A percentile compares a stretch with the other conserved stretches of the same genome.
phyloP scores from a whole-genome alignment of 2,329 filamentous ascomycete genomes.

The Teratosphaeria nubilosa region DNA sequence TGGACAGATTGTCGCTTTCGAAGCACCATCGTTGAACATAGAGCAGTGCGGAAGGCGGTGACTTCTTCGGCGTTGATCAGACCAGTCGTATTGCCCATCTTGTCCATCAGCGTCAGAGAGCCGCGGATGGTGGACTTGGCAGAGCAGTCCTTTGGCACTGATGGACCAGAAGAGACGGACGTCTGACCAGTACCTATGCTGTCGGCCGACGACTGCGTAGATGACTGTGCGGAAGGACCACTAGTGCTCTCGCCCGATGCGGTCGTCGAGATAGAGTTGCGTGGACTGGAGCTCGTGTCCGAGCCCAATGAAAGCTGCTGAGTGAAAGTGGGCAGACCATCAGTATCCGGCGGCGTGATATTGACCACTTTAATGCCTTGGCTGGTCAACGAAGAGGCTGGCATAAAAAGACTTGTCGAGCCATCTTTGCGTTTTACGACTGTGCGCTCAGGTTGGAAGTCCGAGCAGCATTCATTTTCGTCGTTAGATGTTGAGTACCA shows the following conservation, averaged over 20 bases:
- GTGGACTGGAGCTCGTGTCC: conserved; percentile 18
- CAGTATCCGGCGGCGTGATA: conserved; percentile 30
- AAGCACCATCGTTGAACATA: conserved; percentile 53
- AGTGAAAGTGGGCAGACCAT: conserved; percentile 13
- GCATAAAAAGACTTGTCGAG: conserved; percentile 57
- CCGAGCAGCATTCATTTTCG: conserved; percentile 45
- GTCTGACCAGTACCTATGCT: conserved; percentile 4
- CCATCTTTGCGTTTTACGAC: conserved; percentile 52
- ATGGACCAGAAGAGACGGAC: conserved; percentile 2
- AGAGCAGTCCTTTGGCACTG: conserved; percentile 21
- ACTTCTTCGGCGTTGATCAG: conserved; percentile 58
- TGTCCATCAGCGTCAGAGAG: conserved; percentile 50
- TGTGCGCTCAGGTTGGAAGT: conserved; percentile 53
- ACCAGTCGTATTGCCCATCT: conserved; percentile 47
- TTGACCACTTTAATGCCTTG: conserved; percentile 58
- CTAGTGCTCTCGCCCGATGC: conserved; percentile 17
- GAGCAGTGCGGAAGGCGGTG: conserved; percentile 58
- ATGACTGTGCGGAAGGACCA: conserved; percentile 7
- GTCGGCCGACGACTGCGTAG: conserved; percentile 14
- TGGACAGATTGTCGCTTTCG: conserved; percentile 57
- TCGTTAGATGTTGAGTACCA: conserved; percentile 56
- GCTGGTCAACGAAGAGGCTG: conserved; percentile 48
- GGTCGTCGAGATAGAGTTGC: conserved; percentile 19
- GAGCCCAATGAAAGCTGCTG: conserved; percentile 17
- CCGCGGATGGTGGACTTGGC: conserved; percentile 42